These are phyloP conservation scores for Dryas drummondii DNA, from an alignment of 306 rosid genomes.

Conservation along the genomic window DNA sequence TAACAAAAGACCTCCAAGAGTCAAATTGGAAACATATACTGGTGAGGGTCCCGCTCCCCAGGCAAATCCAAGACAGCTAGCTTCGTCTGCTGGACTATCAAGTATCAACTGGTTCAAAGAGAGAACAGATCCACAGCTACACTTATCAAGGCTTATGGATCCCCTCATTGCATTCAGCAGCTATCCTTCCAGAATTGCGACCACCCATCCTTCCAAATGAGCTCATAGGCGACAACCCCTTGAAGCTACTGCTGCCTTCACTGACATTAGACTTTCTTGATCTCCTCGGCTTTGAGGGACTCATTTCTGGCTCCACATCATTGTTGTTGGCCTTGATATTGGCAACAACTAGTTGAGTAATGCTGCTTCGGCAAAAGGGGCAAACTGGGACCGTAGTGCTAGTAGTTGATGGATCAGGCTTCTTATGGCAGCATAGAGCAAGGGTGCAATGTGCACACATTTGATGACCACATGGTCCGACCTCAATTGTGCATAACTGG, in stretches of 20 bases:
- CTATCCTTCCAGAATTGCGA: slow-evolving; percentile 55
- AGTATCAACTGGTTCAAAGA: slow-evolving; percentile 1
- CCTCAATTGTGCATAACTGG: slow-evolving; percentile 81
- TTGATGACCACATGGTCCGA: slow-evolving; percentile 83
- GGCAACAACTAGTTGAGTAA: slow-evolving; percentile 61
- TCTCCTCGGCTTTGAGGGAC: slow-evolving; percentile 65
- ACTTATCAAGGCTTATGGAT: slow-evolving; percentile 37
- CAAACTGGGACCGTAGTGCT: slow-evolving; percentile 58
- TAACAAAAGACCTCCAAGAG: slow-evolving; percentile 8
- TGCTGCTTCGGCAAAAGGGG: slow-evolving; percentile 80
- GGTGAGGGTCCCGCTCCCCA: slow-evolving; percentile 8
- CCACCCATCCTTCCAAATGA: slow-evolving; percentile 61
- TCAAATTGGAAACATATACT: not conserved
- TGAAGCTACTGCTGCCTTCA: slow-evolving; percentile 92
- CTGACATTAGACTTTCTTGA: slow-evolving; percentile 76
- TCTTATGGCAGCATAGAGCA: slow-evolving; percentile 88
- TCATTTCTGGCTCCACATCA: slow-evolving; percentile 55
- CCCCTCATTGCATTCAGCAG: slow-evolving; percentile 47
- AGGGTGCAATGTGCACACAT: slow-evolving; percentile 91
- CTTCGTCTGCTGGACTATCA: slow-evolving; percentile 19
- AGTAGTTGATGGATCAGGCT: slow-evolving; percentile 52
- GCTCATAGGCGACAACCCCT: slow-evolving; percentile 71
- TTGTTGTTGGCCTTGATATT: slow-evolving; percentile 37
- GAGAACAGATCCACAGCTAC: slow-evolving; percentile 17
- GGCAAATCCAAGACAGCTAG: slow-evolving; percentile 18